Base-by-base conservation (phyloP, 225 moss, liverwort and hornwort species). In the Polytrichum commune region DNA sequence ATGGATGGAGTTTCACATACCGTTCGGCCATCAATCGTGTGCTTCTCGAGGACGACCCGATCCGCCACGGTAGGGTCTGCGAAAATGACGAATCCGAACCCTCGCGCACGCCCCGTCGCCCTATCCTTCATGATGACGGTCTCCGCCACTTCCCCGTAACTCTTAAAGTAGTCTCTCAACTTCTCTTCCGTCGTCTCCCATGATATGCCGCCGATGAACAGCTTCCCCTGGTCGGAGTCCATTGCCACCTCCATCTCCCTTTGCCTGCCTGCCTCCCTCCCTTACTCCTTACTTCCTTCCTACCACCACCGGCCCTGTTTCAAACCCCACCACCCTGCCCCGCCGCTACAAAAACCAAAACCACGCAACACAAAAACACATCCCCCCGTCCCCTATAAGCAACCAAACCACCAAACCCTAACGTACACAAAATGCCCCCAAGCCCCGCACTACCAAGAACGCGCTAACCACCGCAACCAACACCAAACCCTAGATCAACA, bases 181-280 rank as follows among this genome's bases (percentile, higher is more conserved):
- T 88, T 88, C 82, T 88, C 87, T 79, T 88, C 87, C 23, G 87
- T 88, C 9, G 87, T 88, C 81, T 88, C 87, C 87, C 87, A 88
- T 5, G 87, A 88, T 63, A 88, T 88, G 5, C 87, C 87, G 23
- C 87, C 87, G 65, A 88, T 88, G 65, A 88, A 88, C 5, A 88
- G 82, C 77, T 88, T 88, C 10, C 87, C 87, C 84, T 88, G 84
- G 77, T 88, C 84, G 73, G 87, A 88, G 75, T 88, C 87, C 87
- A 88, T 88, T 53, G 79, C 79, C 53, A 67, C 81, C 46, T 46
- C 46, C 46, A 46, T 46, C 46, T 13, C 46, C 46, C 46, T 46
- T 13, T 46, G 9, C 35, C 30, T 5, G 29, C 29, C 29, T 30
- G 28, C 28, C 28, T 33, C 8, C 33, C 33, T 33, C 5, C 29